phyloP scores from a whole-genome alignment of 2,329 filamentous ascomycete species.

The Trichocomaceae sp. region DNA sequence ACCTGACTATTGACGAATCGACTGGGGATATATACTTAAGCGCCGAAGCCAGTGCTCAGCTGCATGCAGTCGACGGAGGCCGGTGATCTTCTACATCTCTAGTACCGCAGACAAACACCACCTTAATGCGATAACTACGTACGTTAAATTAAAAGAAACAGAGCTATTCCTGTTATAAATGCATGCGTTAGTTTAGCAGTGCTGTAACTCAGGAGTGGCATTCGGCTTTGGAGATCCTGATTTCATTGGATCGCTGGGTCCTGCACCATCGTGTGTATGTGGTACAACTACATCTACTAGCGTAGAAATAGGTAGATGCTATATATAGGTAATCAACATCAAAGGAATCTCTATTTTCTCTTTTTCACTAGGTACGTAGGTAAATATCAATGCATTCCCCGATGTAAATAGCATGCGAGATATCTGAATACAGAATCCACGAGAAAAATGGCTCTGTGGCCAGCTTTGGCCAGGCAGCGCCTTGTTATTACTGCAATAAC shows the following conservation, averaged over 20 bases:
- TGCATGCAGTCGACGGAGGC: slow-evolving; percentile 2
- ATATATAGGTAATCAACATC: no score
- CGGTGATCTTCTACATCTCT: slow-evolving; percentile 21
- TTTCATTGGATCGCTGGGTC: not conserved
- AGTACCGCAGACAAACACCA: no score
- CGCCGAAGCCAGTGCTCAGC: not conserved
- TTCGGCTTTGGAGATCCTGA: not conserved
- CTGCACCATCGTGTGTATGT: not conserved
- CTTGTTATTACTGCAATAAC: not conserved
- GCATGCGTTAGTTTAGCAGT: not conserved
- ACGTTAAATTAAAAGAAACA: slow-evolving; percentile 23
- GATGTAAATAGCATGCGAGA: not conserved
- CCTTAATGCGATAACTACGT: no score
- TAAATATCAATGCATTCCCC: no score
- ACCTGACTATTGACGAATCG: slow-evolving; percentile 18
- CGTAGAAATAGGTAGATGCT: no score
- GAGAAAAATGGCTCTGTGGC: not conserved
- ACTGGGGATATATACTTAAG: slow-evolving; percentile 10
- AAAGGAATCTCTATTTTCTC: no score
- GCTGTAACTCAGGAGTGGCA: no score
- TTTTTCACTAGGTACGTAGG: no score
- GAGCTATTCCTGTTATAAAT: slow-evolving; percentile 14
- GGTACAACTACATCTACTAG: no score
- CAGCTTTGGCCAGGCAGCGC: not conserved
- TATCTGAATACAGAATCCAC: not conserved